phyloP scores from a whole-genome alignment of 345 rosid species.

The Euphorbia pulcherrima region DNA sequence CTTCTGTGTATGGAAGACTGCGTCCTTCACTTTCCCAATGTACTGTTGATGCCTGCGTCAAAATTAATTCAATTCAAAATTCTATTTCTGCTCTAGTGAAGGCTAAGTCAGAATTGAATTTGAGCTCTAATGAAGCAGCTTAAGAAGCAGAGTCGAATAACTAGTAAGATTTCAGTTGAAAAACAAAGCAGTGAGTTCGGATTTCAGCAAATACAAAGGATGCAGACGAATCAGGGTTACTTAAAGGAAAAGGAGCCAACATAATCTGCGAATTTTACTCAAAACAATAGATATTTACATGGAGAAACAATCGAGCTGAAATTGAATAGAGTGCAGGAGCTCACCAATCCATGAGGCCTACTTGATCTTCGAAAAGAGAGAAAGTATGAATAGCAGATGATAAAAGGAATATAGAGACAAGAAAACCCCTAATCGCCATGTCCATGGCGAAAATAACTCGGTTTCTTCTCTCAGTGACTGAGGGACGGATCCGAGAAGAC shows the following conservation, averaged over 20 bases:
- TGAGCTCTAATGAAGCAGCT: too few relatives aligned
- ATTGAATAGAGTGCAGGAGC: slow-evolving; percentile 4
- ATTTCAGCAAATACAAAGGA: neutral
- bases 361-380: slow-evolving; percentile 92
- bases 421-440: slow-evolving; percentile 53
- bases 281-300: too few relatives aligned
- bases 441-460: slow-evolving; percentile 26
- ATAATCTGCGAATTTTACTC: neutral
- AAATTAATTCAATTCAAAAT: neutral
- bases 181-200: neutral
- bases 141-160: neutral
- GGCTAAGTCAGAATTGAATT: too few relatives aligned
- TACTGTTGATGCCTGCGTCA: slow-evolving; percentile 68
- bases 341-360: slow-evolving; percentile 94
- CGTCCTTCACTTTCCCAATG: slow-evolving; percentile 92
- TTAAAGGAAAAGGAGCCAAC: neutral
- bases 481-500: slow-evolving; percentile 17
- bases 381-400: slow-evolving; percentile 38
- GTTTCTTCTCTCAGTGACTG: neutral
- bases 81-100: neutral
- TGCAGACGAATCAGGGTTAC: neutral
- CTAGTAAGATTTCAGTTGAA: neutral
- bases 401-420: slow-evolving; percentile 34
- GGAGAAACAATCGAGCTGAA: neutral
- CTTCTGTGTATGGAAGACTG: slow-evolving; percentile 93